Evolutionary conservation across 1,139 yeast genomes (phyloP).

Genomic region (Blastobotrys illinoisensis): DNA sequence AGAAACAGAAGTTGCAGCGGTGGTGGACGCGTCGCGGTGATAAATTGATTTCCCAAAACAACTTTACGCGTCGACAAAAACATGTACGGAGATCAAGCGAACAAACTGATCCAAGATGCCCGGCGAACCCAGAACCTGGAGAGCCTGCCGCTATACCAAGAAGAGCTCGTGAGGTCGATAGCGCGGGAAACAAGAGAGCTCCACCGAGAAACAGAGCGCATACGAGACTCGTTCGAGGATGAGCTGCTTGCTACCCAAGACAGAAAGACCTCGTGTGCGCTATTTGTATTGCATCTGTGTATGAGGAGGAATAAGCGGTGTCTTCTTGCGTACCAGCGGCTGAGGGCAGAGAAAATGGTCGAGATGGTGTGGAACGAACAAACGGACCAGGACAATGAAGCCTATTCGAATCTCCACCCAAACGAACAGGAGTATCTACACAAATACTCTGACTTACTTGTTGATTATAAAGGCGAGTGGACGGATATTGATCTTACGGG

Average conservation of each 20-base stretch:
- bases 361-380: constrained; percentile 64
- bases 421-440: constrained; percentile 76
- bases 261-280: constrained; percentile 48
- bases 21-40: background rate
- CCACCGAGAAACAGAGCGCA: constrained; percentile 46
- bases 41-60: background rate
- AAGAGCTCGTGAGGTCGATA: constrained; percentile 65
- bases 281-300: constrained; percentile 74
- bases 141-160: constrained; percentile 65
- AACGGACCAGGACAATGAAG: constrained; percentile 31
- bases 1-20: too few relatives aligned
- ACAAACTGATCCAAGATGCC: constrained; percentile 78
- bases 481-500: constrained; percentile 88
- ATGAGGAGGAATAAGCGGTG: constrained; percentile 88
- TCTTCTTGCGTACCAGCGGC: constrained; percentile 71
- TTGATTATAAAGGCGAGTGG: constrained; percentile 72
- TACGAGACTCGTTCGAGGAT: constrained; percentile 38
- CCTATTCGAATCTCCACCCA: constrained; percentile 55
- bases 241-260: constrained; percentile 36
- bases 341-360: constrained; percentile 63
- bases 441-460: constrained; percentile 63
- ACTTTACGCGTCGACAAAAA: background rate
- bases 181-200: constrained; percentile 40
- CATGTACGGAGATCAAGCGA: constrained; percentile 89
- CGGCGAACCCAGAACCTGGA: constrained; percentile 67